Base-by-base conservation (phyloP, 108 stramenopile species). In the Thalassiosira profunda region DNA sequence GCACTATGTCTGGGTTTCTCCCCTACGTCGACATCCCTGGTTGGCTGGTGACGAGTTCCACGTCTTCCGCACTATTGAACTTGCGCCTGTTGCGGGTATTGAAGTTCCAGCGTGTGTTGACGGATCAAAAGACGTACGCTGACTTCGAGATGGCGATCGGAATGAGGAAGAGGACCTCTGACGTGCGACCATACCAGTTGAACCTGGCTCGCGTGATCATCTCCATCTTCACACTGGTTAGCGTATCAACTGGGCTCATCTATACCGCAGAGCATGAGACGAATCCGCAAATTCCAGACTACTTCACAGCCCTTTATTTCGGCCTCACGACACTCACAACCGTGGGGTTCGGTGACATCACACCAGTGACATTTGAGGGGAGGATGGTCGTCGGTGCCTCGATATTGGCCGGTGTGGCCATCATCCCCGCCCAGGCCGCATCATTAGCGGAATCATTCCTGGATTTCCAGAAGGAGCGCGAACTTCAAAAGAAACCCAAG, bases 231-330 rank as follows among this genome's bases (percentile, higher is more conserved):
- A 94, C 93, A 0, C 54, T 94, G 20, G 63, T 86, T 35, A 87
- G 86, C 56, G 86, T 94, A 1, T 54, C 79, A 7, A 82, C 90
- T 2, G 93, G 93, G 20, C 62, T 94, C 28, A 94, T 91, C 20
- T 94, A 94, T 58, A 81, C 83, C 8, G 79, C 84, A 5, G 93
- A 94, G 57, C 84, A 91, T 47, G 69, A 61, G 10, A 82, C 79
- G 20, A 94, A 94, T 81, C 87, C 88, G 25, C 17, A 60, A 29
- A 84, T 94, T 26, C 72, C 82, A 6, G 86, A 88, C 56, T 94
- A 89, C 59, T 91, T 91, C 76, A 76, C 87, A 11, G 87, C 88
- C 1, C 58, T 94, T 3, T 94, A 94, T 72, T 94, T 94, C 67
- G 89, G 88, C 8, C 54, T 94, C 28, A 91, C 88, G 3, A 91